Evolutionary conservation across 352 stramenopile genomes (phyloP).

Genomic region (Pythium chondricola): DNA sequence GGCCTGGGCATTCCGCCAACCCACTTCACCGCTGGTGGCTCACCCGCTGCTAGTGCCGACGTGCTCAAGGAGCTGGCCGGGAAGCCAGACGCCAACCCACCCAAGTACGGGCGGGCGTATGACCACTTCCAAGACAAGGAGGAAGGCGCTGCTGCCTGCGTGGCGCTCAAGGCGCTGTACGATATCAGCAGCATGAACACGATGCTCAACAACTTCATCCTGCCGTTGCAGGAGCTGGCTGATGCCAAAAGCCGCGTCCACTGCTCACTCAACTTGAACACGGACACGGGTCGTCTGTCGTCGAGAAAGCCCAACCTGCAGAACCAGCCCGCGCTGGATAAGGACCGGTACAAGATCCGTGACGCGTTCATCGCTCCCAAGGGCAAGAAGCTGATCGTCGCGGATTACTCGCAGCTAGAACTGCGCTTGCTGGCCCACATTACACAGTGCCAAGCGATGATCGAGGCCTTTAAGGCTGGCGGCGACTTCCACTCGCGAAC

Average conservation of each 20-base stretch:
- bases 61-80: slow-evolving; percentile 93
- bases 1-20: slow-evolving; percentile 91
- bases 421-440: slow-evolving; percentile 97
- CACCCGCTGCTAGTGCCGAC: slow-evolving; percentile 91
- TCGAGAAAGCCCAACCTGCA: slow-evolving; percentile 98
- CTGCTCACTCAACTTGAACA: slow-evolving; percentile 99
- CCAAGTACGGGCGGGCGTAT: slow-evolving; percentile 80
- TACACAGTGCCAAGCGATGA: slow-evolving; percentile 98
- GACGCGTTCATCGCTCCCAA: slow-evolving; percentile 89
- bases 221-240: slow-evolving; percentile 89
- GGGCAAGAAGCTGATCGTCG: slow-evolving; percentile 97
- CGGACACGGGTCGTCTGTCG: slow-evolving; percentile 96
- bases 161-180: slow-evolving; percentile 92
- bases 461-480: slow-evolving; percentile 93
- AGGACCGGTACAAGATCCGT: slow-evolving; percentile 85
- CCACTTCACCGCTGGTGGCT: slow-evolving; percentile 90
- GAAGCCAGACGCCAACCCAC: slow-evolving; percentile 72
- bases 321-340: slow-evolving; percentile 93
- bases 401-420: slow-evolving; percentile 99
- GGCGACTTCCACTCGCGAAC: slow-evolving; percentile 93
- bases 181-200: slow-evolving; percentile 98
- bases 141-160: slow-evolving; percentile 90
- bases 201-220: slow-evolving; percentile 97
- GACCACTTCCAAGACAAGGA: slow-evolving; percentile 92
- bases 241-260: slow-evolving; percentile 95